These are phyloP conservation scores for Nothophaeocryptopus gaeumannii DNA, from an alignment of 2,329 filamentous ascomycete genomes.

Conservation along the genomic window DNA sequence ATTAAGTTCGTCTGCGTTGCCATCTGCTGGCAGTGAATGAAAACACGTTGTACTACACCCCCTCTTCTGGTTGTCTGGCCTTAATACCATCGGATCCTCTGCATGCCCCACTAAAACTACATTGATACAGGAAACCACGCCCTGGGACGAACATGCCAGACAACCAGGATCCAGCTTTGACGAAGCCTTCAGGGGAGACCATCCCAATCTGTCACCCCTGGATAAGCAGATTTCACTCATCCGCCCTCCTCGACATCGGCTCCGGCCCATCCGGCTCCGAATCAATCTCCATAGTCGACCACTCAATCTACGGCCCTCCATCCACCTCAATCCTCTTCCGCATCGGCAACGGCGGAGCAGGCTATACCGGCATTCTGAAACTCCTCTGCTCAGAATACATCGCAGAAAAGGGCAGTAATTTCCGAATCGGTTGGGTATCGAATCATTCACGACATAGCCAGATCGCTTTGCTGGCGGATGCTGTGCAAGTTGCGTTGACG, in stretches of 20 bases:
- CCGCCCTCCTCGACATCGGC: slow-evolving; percentile 8
- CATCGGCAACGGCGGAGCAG: slow-evolving; percentile 28
- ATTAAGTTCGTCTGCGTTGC: too few species aligned
- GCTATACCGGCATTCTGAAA: slow-evolving; percentile 23
- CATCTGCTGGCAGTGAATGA: too few species aligned
- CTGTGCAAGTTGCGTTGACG: slow-evolving; percentile 27
- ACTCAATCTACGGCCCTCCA: slow-evolving; percentile 19
- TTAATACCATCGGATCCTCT: too few species aligned
- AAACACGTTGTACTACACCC: too few species aligned
- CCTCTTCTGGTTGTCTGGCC: too few species aligned
- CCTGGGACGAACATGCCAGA: too few species aligned
- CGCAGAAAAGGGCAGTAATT: slow-evolving; percentile 6
- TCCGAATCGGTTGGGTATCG: slow-evolving; percentile 24
- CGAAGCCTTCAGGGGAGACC: neutral
- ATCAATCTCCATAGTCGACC: slow-evolving; percentile 8
- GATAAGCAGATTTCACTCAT: slow-evolving; percentile 13
- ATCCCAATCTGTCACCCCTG: slow-evolving; percentile 15
- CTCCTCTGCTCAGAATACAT: slow-evolving; percentile 19
- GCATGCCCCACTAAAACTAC: too few species aligned
- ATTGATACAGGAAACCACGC: too few species aligned
- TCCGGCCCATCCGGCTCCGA: slow-evolving; percentile 8
- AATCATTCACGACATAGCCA: slow-evolving; percentile 28
- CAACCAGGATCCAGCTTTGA: neutral
- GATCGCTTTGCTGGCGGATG: slow-evolving; percentile 23
- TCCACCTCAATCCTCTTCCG: slow-evolving; percentile 19